Conservation (phyloP, 768 basidiomycete genomes). For the Coprinopsis strossmayeri region DNA sequence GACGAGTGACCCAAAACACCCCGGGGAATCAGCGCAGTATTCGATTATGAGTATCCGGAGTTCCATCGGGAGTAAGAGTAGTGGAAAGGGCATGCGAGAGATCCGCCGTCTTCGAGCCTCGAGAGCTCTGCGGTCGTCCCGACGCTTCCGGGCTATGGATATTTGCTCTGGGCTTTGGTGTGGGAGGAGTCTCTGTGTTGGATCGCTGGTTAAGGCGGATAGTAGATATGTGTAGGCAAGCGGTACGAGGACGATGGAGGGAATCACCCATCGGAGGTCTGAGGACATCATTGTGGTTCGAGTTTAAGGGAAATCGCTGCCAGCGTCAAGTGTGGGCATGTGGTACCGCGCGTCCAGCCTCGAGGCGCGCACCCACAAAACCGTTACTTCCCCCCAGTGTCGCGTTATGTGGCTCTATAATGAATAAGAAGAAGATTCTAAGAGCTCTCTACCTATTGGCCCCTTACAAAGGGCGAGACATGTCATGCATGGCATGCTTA, state of each 20-base stretch:
- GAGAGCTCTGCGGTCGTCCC: constrained; percentile 16
- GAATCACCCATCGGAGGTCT: constrained; percentile 18
- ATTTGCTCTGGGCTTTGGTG: constrained; percentile 12
- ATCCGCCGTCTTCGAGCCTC: constrained; percentile 17
- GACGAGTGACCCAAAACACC: constrained; percentile 26
- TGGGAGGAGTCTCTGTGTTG: neutral
- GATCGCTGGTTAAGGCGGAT: constrained; percentile 12
- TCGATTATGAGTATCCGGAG: constrained; percentile 24
- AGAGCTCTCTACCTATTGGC: constrained; percentile 28
- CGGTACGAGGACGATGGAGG: constrained; percentile 18
- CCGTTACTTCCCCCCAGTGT: too few relatives aligned
- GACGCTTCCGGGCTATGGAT: constrained; percentile 13
- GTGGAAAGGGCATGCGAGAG: constrained; percentile 19
- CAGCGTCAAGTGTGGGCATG: too few relatives aligned
- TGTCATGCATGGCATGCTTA: too few relatives aligned
- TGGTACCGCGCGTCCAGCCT: too few relatives aligned
- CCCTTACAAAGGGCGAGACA: constrained; percentile 24
- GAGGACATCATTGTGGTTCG: too few relatives aligned
- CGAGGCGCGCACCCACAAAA: too few relatives aligned
- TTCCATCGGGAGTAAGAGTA: constrained; percentile 27
- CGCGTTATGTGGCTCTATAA: neutral
- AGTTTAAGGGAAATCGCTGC: too few relatives aligned
- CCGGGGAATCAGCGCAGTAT: constrained; percentile 20
- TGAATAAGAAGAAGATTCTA: constrained; percentile 18
- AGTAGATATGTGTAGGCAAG: constrained; percentile 20